Base-by-base conservation (phyloP, 2,329 filamentous ascomycete species). In the Thelonectria discophora region DNA sequence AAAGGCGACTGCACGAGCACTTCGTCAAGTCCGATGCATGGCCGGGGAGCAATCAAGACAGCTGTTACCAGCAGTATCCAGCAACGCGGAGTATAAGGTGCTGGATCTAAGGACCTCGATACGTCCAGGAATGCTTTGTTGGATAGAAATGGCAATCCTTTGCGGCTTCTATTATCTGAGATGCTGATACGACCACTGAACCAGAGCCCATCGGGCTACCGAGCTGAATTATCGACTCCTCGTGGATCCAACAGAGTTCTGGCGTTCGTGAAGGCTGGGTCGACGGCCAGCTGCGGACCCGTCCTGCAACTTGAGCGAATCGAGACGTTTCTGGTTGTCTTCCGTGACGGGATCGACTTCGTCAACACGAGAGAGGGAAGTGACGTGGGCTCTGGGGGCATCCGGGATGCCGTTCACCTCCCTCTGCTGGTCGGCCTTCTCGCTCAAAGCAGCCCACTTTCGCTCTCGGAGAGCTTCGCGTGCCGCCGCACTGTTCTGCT, bases 251-350 rank as follows among this genome's bases (percentile, higher is more conserved):
- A 83, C 82, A 66, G 86, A 88, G 70, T 79, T 83, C 75, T 89
- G 85, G 68, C 86, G 84, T 74, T 89, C 87, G 69, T 88, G 86
- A 59, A 80, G 73, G 49, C 75, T 75, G 27, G 83, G 80, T 65
- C 83, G 84, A 69, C 86, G 84, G 69, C 92, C 89, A 34, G 59
- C 63, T 40, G 62, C 57, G 48, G 72, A 65, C 70, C 85, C 91
- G 77, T 98, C 94, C 76, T 97, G 91, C 73, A 98, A 83, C 76
- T 95, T 93, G 70, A 98, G 83, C 54, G 93, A 94, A 78, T 97
- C 93, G 68, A 98, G 84, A 69, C 93, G 87, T 80, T 94, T 92
- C 78, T 93, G 90, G 75, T 90, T 94, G 72, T 95, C 92, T 70
- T 94, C 91, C 52, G 90, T 89, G 53, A 89, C 84, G 4, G 89